A percentile compares a stretch with the other conserved stretches of the same genome.
Evolutionary conservation across 345 rosid species (phyloP).

Genomic region (Eucalyptus pumila): DNA sequence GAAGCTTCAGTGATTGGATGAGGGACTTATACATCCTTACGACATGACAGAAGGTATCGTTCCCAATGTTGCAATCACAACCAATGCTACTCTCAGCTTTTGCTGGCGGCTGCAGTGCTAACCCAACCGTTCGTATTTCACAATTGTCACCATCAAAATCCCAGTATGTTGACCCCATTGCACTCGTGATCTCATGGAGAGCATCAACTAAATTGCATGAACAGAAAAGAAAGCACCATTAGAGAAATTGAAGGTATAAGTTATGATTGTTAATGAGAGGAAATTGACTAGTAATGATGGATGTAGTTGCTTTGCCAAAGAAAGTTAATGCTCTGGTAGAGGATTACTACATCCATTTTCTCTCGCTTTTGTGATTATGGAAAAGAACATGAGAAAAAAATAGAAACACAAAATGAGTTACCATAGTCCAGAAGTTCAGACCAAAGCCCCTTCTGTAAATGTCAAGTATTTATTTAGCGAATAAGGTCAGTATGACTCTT

Average conservation of each 20-base stretch:
- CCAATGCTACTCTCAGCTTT: conserved; percentile 1
- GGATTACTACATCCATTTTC: neutral
- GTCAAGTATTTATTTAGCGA: neutral
- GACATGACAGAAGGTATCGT: conserved; percentile 19
- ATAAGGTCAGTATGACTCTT: neutral
- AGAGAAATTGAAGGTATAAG: neutral
- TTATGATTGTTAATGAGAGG: neutral
- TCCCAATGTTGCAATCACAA: conserved; percentile 17
- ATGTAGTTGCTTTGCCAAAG: neutral
- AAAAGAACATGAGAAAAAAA: neutral
- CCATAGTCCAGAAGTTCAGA: neutral
- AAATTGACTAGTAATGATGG: neutral
- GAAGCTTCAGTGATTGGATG: neutral
- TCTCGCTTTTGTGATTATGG: neutral
- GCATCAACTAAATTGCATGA: conserved; percentile 20
- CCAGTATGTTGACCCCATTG: conserved; percentile 44
- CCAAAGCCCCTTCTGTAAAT: neutral
- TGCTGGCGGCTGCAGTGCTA: neutral
- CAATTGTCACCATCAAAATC: conserved; percentile 33
- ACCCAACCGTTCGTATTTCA: conserved; percentile 3
- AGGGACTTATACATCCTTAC: conserved; percentile 8
- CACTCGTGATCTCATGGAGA: conserved; percentile 21
- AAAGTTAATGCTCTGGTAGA: neutral
- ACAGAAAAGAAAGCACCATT: neutral
- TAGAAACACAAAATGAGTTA: neutral